These are phyloP conservation scores for Elsinoe necatrix DNA, from an alignment of 2,329 filamentous ascomycete genomes.

Conservation along the genomic window DNA sequence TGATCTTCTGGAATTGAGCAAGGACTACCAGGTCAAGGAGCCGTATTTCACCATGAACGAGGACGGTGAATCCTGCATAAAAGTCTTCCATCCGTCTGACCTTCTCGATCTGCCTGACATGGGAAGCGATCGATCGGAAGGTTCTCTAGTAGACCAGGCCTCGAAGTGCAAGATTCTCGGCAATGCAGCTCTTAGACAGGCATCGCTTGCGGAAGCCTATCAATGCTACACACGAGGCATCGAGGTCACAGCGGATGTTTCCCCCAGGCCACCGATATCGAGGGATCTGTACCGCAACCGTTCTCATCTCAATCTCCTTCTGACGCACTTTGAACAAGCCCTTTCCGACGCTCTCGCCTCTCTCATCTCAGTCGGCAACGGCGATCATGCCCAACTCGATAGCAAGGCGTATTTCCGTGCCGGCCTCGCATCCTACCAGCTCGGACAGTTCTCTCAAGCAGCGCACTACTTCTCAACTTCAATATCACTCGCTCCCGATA, in stretches of 20 bases:
- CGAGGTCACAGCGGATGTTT: background rate
- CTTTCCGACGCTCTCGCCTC: conserved; percentile 27
- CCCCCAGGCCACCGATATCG: background rate
- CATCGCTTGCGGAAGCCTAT: conserved; percentile 20
- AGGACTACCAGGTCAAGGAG: conserved; percentile 25
- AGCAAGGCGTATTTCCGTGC: conserved; percentile 21
- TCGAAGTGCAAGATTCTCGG: conserved; percentile 26
- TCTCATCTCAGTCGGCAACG: conserved; percentile 24
- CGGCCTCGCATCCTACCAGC: conserved; percentile 19
- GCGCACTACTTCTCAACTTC: conserved; percentile 16
- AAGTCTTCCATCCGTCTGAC: conserved; percentile 27
- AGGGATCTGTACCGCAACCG: conserved; percentile 25
- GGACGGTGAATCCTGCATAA: conserved; percentile 23
- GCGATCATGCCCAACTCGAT: conserved; percentile 24
- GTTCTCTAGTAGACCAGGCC: background rate
- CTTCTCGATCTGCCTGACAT: conserved; percentile 15
- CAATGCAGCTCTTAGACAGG: conserved; percentile 24
- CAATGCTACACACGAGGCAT: conserved; percentile 22
- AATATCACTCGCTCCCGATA: conserved; percentile 16
- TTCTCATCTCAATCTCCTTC: conserved; percentile 28
- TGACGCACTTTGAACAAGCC: conserved; percentile 27
- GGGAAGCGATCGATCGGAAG: background rate
- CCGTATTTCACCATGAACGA: conserved; percentile 26
- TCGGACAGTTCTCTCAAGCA: conserved; percentile 18
- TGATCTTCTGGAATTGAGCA: conserved; percentile 28